phyloP scores from a whole-genome alignment of 441 rosid species.

The Adansonia rubrostipa region DNA sequence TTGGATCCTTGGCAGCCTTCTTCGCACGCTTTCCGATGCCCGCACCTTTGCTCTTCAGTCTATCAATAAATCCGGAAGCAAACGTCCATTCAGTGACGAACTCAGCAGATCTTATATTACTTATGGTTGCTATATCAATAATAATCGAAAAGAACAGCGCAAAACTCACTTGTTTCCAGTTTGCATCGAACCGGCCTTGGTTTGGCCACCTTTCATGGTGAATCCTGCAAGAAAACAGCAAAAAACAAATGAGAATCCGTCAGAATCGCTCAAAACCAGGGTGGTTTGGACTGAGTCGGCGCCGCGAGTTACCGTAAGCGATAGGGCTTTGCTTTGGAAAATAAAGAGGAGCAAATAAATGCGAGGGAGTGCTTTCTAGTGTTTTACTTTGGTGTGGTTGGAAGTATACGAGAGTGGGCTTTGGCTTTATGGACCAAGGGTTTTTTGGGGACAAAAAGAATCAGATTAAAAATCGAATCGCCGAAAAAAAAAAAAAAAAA shows the following conservation, averaged over 20 bases:
- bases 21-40: conserved; percentile 47
- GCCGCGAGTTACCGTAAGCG: conserved; percentile 39
- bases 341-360: conserved; percentile 25
- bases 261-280: conserved; percentile 5
- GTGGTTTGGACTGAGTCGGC: conserved; percentile 37
- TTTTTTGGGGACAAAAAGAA: conserved; percentile 18
- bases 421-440: conserved; percentile 5
- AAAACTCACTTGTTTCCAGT: conserved; percentile 50
- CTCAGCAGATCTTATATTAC: neutral
- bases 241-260: conserved; percentile 31
- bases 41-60: conserved; percentile 58
- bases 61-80: conserved; percentile 20
- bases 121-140: neutral
- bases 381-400: conserved; percentile 15
- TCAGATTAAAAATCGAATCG: conserved; percentile 10
- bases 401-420: neutral
- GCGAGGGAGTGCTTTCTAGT: neutral
- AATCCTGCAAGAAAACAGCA: conserved; percentile 44
- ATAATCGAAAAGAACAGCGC: neutral
- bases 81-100: neutral
- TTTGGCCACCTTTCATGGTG: conserved; percentile 67
- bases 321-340: conserved; percentile 36
- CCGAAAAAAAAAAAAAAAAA: neutral
- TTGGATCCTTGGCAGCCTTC: conserved; percentile 68
- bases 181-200: conserved; percentile 43